A percentile compares a stretch with the other conserved stretches of the same genome.
Conservation (phyloP, 1,284 basidiomycete genomes). For the Schizophyllum amplum region DNA sequence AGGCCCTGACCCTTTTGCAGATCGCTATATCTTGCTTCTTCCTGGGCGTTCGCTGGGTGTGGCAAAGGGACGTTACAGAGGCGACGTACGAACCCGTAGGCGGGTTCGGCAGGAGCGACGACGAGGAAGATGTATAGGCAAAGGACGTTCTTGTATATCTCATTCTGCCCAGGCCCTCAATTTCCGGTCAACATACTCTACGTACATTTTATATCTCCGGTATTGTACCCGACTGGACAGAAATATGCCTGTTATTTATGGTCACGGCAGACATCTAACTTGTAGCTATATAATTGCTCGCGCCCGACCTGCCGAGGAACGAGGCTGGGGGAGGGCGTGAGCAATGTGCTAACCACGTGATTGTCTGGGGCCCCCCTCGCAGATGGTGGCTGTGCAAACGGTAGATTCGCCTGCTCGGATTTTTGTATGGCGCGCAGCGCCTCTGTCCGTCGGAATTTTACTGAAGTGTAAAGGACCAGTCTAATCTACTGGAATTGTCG, state of each 20-base stretch:
- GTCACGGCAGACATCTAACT: not conserved
- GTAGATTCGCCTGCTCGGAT: too few species aligned
- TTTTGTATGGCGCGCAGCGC: too few species aligned
- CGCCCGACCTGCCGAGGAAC: too few species aligned
- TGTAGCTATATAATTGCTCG: not conserved
- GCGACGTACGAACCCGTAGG: slow-evolving; percentile 81
- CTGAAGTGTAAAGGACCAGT: too few species aligned
- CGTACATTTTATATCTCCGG: not conserved
- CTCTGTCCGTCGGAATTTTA: too few species aligned
- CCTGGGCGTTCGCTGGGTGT: slow-evolving; percentile 54
- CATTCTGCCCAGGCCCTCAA: not conserved
- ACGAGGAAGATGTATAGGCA: slow-evolving; percentile 23
- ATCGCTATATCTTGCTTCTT: slow-evolving; percentile 63
- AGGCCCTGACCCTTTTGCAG: not conserved
- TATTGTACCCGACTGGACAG: too few species aligned
- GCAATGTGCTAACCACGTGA: too few species aligned
- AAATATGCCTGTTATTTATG: too few species aligned
- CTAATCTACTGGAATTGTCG: too few species aligned
- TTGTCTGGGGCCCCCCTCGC: too few species aligned
- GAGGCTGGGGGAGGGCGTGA: too few species aligned
- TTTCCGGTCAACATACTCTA: not conserved
- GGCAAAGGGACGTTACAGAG: slow-evolving; percentile 66
- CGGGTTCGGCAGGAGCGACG: slow-evolving; percentile 61
- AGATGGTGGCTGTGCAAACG: too few species aligned
- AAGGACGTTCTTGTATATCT: not conserved